phyloP scores from a whole-genome alignment of 805 yeast species.

The Vanderwaltozyma polyspora region DNA sequence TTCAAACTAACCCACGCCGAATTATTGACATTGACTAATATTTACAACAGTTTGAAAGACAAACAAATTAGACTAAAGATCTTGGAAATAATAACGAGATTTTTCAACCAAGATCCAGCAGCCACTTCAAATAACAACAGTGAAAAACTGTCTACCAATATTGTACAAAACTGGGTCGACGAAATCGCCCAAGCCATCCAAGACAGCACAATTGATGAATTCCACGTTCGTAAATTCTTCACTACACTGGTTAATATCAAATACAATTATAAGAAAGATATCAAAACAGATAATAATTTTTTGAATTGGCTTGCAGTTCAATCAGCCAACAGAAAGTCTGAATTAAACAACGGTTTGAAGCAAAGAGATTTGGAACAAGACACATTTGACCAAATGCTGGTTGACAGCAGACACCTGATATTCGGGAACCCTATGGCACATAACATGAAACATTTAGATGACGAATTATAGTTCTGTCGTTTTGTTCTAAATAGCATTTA shows the following conservation, averaged over 20 bases:
- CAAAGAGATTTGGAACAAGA: slow-evolving; percentile 27
- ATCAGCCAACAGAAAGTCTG: slow-evolving; percentile 23
- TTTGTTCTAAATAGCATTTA: too few species aligned
- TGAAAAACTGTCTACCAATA: slow-evolving; percentile 1
- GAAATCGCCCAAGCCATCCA: slow-evolving; percentile 19
- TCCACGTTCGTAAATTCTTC: slow-evolving; percentile 34
- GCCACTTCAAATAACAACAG: slow-evolving; percentile 1
- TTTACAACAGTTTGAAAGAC: slow-evolving; percentile 12
- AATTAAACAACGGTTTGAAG: slow-evolving; percentile 13
- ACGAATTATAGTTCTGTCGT: slow-evolving; percentile 3
- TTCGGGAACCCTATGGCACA: slow-evolving; percentile 72
- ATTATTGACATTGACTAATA: slow-evolving; percentile 11
- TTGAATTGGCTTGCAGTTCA: slow-evolving; percentile 53
- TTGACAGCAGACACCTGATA: slow-evolving; percentile 45
- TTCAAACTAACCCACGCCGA: slow-evolving; percentile 6
- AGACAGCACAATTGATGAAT: slow-evolving; percentile 26
- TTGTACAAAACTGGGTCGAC: slow-evolving; percentile 19
- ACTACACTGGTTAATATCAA: slow-evolving; percentile 29
- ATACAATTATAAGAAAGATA: slow-evolving; percentile 17
- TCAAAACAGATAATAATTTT: slow-evolving; percentile 34
- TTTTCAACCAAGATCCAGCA: slow-evolving; percentile 5
- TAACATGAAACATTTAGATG: slow-evolving; percentile 45
- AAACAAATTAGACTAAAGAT: slow-evolving; percentile 19
- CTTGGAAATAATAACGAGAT: slow-evolving; percentile 20
- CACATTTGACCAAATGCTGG: slow-evolving; percentile 30